Evolutionary conservation across 129 eudicot species (phyloP).

Genomic region (Gnaphalium uliginosum): DNA sequence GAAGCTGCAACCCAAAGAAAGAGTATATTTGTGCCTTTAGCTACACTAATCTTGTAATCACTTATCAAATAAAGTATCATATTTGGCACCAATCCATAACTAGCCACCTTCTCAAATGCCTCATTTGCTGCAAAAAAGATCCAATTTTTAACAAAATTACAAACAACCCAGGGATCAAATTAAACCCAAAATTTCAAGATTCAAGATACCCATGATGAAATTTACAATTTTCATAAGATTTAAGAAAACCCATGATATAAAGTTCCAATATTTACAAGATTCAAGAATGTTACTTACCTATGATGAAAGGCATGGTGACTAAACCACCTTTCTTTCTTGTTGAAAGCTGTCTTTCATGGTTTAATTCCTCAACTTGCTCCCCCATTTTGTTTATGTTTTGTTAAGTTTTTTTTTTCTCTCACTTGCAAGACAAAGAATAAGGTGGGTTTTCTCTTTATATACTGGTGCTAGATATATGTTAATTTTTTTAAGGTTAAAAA

Average conservation of each 20-base stretch:
- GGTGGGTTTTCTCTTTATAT: constrained; percentile 30
- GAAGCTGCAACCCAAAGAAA: constrained; percentile 81
- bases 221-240: background rate
- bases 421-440: constrained; percentile 21
- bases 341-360: constrained; percentile 35
- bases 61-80: constrained; percentile 78
- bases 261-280: constrained; percentile 8
- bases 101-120: constrained; percentile 93
- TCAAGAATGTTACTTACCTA: constrained; percentile 50
- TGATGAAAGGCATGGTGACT: constrained; percentile 86
- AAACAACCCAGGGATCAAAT: constrained; percentile 21
- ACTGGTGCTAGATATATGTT: constrained; percentile 39
- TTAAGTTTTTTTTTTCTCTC: constrained; percentile 14
- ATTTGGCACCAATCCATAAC: constrained; percentile 75
- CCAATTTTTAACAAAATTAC: background rate
- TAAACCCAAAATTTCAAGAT: constrained; percentile 14
- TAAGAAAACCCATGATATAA: background rate
- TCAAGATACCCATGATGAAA: constrained; percentile 24
- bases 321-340: constrained; percentile 66
- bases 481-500: constrained; percentile 14
- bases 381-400: constrained; percentile 25
- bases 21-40: constrained; percentile 64
- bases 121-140: constrained; percentile 63
- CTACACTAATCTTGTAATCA: constrained; percentile 64
- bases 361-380: constrained; percentile 34